Evolutionary conservation across 202 grass and related monocot species (phyloP), one percentile per base, ranked within the genome.

Genomic region (Schoenoplectus tabernaemontani): DNA sequence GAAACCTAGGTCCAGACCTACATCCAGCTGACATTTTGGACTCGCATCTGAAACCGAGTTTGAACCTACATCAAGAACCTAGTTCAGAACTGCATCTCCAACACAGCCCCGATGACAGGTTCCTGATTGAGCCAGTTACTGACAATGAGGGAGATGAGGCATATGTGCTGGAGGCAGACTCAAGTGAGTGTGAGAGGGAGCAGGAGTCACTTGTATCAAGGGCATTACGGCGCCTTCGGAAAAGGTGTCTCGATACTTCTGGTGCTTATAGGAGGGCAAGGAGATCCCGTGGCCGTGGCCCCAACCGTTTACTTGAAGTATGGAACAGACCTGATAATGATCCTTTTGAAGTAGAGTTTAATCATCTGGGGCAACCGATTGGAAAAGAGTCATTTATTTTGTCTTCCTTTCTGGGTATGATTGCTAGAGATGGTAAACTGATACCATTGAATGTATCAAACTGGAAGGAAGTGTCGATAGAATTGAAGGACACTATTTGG

Each of bases 351-450:
- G 78, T 90, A 70, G 44, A 57, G 26, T 43, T 87, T 64, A 87
- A 90, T 20, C 38, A 47, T 74, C 72, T 33, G n/a, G 88, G 88
- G 58, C 63, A 82, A 47, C 88, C 88, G 51, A 60, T 87, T 85
- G 85, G 88, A 58, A 75, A 82, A 65, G 71, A 82, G 56, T 77
- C 85, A 78, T 57, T 61, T 36, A 64, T 64, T 59, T 82, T 90
- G 37, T 23, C 70, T 78, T 71, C 32, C 56, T 90, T 90, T 73
- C 30, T 90, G 62, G 82, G 82, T 3, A 24, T 58, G 57, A 44
- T 90, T 84, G 81, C 88, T 81, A 53, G 82, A 71, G 88, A 90
- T 73, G 88, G 88, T 53, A 43, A 84, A 85, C 58, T 90, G 78
- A 57, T 81, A 78, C 85, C 85, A 44, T 74, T 90, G 23, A 60